Evolutionary conservation across 345 rosid genomes (phyloP).

Genomic region (Rhodomyrtus tomentosa): DNA sequence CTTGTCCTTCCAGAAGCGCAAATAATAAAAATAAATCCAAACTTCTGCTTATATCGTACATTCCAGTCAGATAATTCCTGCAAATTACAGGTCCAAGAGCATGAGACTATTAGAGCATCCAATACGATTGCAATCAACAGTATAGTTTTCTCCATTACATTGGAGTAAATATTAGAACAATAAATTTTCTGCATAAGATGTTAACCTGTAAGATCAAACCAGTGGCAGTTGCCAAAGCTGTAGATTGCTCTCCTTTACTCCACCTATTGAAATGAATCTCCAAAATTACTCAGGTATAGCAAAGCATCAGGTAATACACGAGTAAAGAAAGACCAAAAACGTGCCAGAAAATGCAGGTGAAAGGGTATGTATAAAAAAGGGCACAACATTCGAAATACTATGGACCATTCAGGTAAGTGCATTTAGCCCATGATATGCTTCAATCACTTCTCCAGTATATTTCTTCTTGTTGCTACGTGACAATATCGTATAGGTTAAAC

Average conservation of each 20-base stretch:
- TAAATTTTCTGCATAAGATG: neutral
- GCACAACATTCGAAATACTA: neutral
- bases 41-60: constrained; percentile 42
- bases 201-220: constrained; percentile 51
- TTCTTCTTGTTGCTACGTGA: neutral
- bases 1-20: constrained; percentile 73
- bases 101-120: neutral
- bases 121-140: neutral
- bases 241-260: constrained; percentile 80
- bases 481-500: neutral
- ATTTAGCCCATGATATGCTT: neutral
- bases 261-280: constrained; percentile 19
- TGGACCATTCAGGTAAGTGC: neutral
- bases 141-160: neutral
- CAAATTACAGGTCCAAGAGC: neutral
- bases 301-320: neutral
- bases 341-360: neutral
- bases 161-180: neutral
- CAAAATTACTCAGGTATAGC: neutral
- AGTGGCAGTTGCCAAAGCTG: constrained; percentile 75
- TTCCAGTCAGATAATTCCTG: constrained; percentile 79
- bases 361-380: neutral
- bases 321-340: neutral
- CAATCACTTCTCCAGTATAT: neutral
- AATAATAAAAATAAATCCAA: constrained; percentile 71